Percentiles rank a stretch among this genome's conserved stretches.
Evolutionary conservation across 257 asterid species (phyloP).

Genomic region (Coffea eugenioides): DNA sequence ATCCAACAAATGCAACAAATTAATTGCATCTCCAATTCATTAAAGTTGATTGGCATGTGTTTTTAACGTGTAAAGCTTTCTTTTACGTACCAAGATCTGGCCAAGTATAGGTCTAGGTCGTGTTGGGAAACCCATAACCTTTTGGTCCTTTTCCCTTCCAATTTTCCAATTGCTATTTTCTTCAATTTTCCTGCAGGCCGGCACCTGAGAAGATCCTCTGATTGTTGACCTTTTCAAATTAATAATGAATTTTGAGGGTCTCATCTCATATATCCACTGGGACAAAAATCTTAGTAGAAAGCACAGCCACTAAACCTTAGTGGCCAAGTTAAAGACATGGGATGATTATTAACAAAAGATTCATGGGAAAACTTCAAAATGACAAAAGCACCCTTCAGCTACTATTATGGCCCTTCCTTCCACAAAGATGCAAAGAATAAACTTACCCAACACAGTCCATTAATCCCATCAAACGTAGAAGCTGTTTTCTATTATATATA

Average conservation of each 20-base stretch:
- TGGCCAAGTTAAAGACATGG: constrained; percentile 29
- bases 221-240: neutral
- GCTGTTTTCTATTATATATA: neutral
- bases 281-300: neutral
- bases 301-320: constrained; percentile 21
- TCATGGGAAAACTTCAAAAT: neutral
- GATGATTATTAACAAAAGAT: neutral
- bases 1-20: neutral
- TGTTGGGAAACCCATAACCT: too few species aligned
- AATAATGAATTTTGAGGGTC: neutral
- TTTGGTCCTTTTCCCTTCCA: too few species aligned
- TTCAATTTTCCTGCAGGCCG: neutral
- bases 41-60: neutral
- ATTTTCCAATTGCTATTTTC: neutral
- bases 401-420: constrained; percentile 22
- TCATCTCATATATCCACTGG: neutral
- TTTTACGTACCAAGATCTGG: neutral
- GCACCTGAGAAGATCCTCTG: neutral
- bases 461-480: neutral
- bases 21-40: neutral
- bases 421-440: constrained; percentile 33
- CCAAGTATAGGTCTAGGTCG: neutral
- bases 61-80: neutral
- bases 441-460: neutral
- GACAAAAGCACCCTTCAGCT: constrained; percentile 5